Evolutionary conservation across 2,329 filamentous ascomycete species (phyloP), one percentile per base, ranked within the genome.

Genomic region (Orbilia ellipsospora): DNA sequence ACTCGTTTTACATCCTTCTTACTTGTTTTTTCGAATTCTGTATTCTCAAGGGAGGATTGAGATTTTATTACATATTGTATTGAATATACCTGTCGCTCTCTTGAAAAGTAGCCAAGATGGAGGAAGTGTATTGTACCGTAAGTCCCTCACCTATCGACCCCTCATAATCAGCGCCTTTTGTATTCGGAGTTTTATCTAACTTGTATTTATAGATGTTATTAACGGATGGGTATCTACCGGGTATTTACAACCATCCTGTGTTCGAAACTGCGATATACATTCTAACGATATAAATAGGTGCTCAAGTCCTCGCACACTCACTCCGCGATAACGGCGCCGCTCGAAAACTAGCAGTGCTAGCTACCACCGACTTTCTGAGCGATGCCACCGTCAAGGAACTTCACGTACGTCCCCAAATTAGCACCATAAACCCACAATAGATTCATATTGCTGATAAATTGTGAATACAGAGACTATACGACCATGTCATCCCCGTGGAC

Each of bases 221-320:
- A 84, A 97, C 89, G 84, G 94, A 99, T 84, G 88, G 88, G 77
- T 99, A 99, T 83, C 88, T 99, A 60, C 94, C 95, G 82, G 94
- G 94, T 96, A 86, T 80, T n/a, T 84, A 31, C 28, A 12, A 20
- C n/a, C 12, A 50, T 44, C 18, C 51, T n/a, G 64, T 65, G 51
- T 23, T 23, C 50, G 23, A 13, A 26, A 16, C 40, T 13, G 54
- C 56, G 60, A 36, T 72, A 64, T 77, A 45, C 40, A 36, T 63
- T 64, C 55, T 23, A 70, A 77, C 70, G 77, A 79, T 80, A 78
- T 77, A 56, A 78, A 44, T 79, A 96, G 94, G 95, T 82, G 94
- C 94, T 74, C 89, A 95, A 79, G 94, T 99, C 55, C 89, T 99
- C 78, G 94, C 93, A 77, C 94, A 98, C 85, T 98, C 95, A 40